Conservation (phyloP, 73 alveolate species). For the Tetrahymena elliotti region DNA sequence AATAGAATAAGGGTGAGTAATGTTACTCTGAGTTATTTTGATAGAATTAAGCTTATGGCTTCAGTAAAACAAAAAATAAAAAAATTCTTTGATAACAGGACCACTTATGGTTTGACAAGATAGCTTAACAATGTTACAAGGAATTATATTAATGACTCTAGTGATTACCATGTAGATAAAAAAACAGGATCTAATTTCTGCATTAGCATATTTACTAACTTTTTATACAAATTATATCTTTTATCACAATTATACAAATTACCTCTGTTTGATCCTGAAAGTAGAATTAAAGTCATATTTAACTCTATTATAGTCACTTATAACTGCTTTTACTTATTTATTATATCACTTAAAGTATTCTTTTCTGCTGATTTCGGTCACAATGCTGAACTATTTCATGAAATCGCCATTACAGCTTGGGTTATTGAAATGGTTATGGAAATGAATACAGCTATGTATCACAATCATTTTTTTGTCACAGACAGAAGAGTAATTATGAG, state of each 20-base stretch:
- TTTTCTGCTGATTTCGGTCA: neutral
- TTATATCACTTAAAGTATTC: neutral
- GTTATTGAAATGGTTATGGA: neutral
- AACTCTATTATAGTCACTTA: neutral
- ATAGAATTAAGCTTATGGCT: neutral
- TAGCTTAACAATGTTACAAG: neutral
- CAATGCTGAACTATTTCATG: neutral
- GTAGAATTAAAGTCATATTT: neutral
- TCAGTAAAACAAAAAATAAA: neutral
- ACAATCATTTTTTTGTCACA: neutral
- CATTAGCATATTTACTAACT: neutral
- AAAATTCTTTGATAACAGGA: neutral
- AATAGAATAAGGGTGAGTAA: neutral
- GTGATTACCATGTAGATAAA: neutral
- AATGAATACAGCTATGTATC: neutral
- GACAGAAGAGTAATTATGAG: neutral
- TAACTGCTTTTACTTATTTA: neutral
- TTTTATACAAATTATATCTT: neutral
- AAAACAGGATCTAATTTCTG: neutral
- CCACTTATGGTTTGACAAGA: neutral
- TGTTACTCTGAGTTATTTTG: neutral
- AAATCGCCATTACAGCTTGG: neutral
- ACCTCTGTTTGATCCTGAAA: neutral
- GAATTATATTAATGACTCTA: neutral
- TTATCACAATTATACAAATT: neutral